Base-by-base conservation (phyloP, 257 asterid species). In the Perilla frutescens region DNA sequence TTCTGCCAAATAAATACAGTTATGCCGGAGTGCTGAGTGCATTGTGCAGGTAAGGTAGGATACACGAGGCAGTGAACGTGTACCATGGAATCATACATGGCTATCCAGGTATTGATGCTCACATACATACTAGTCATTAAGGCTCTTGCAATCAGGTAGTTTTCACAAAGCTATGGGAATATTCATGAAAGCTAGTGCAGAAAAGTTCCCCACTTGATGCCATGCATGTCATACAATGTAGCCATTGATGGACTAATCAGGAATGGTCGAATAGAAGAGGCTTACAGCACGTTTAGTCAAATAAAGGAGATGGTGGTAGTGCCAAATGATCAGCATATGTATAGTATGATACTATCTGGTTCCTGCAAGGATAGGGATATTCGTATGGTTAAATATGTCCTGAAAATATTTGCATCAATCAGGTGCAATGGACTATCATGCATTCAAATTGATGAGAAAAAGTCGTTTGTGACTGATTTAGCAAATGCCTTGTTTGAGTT, bases 131-230 rank as follows among this genome's bases (percentile, higher is more conserved):
- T 12, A 64, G 81, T 91, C 37, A 49, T 89, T 20, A 65, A 77
- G 12, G 95, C 86, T 65, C 95, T 91, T 20, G 73, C 84, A 73
- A 79, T 83, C 84, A 3, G 91, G 95, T 34, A 66, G 78, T 66
- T 75, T 81, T 61, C 75, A 64, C 45, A 72, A 74, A 57, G 93
- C 90, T 56, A 49, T 78, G 68, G 67, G 43, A 61, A 58, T 84
- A 65, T 76, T 81, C 71, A 80, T 76, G 76, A 70, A 84, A 76
- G 93, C 88, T 37, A 83, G 64, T 72, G 56, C n/a, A n/a, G n/a
- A n/a, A n/a, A n/a, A n/a, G n/a, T n/a, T n/a, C n/a, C n/a, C 81
- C 81, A 43, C 85, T 91, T 55, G 97, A 91, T 75, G 84, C 72
- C 53, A 85, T 87, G 79, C 53, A 85, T 87, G 79, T 80, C 91